Evolutionary conservation across 768 basidiomycete species (phyloP).

Genomic region (Auriscalpium microsporum): DNA sequence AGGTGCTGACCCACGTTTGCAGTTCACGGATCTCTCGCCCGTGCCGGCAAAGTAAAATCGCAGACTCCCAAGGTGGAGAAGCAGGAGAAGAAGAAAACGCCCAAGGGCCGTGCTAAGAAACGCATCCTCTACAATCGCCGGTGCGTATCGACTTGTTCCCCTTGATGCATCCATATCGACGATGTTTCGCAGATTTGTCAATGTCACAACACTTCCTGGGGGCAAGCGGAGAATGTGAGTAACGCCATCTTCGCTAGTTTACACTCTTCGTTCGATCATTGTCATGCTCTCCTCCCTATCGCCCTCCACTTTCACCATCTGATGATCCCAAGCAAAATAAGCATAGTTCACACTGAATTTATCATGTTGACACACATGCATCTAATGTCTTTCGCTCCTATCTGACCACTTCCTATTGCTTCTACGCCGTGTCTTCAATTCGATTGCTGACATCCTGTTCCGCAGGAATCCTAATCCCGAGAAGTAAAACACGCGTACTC

Average conservation of each 20-base stretch:
- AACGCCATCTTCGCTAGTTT: background rate
- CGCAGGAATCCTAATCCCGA: conserved; percentile 32
- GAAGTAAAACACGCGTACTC: conserved; percentile 20
- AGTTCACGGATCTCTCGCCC: conserved; percentile 99
- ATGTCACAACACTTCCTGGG: conserved; percentile 82
- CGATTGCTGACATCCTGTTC: conserved; percentile 13
- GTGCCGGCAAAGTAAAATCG: conserved; percentile 99
- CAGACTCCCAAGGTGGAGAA: conserved; percentile 97
- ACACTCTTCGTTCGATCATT: background rate
- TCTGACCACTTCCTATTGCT: conserved; percentile 49
- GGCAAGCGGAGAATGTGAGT: conserved; percentile 97
- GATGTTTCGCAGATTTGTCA: conserved; percentile 61
- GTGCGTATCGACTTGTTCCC: conserved; percentile 34
- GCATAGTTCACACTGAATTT: conserved; percentile 98
- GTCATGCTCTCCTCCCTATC: conserved; percentile 4
- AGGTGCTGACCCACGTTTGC: background rate
- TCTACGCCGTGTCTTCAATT: background rate
- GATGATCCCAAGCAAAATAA: conserved; percentile 54
- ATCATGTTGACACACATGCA: conserved; percentile 76
- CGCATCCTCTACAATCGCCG: conserved; percentile 88
- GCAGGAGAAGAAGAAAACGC: conserved; percentile 98
- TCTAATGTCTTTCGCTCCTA: conserved; percentile 99
- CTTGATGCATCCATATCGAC: background rate
- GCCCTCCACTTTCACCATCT: conserved; percentile 12
- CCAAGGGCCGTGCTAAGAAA: conserved; percentile 98